Evolutionary conservation across 108 stramenopile species (phyloP).

Genomic region (Skeletonema grethae): DNA sequence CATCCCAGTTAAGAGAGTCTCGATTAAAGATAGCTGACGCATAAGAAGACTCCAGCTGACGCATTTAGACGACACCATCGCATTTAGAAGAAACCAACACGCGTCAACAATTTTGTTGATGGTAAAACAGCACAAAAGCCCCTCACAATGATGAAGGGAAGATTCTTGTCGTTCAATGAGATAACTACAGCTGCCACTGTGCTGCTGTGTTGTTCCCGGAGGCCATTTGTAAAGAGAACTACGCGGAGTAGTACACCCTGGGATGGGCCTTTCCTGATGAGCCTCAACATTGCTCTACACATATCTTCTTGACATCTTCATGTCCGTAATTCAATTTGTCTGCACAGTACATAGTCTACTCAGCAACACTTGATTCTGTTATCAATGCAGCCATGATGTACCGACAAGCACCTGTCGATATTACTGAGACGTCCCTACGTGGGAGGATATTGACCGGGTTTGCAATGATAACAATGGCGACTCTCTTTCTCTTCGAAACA

Average conservation of each 20-base stretch:
- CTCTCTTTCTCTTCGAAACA: slow-evolving; percentile 87
- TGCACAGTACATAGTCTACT: neutral
- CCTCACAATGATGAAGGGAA: neutral
- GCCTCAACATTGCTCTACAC: neutral
- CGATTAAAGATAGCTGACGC: neutral
- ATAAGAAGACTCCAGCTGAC: too few species aligned
- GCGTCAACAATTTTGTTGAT: slow-evolving; percentile 1
- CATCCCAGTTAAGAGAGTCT: neutral
- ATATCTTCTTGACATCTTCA: neutral
- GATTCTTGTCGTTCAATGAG: neutral
- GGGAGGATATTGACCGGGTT: slow-evolving; percentile 59
- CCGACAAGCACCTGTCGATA: slow-evolving; percentile 72
- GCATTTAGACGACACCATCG: too few species aligned
- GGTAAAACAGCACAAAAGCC: neutral
- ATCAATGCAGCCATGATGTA: slow-evolving; percentile 50
- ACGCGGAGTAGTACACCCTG: neutral
- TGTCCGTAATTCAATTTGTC: neutral
- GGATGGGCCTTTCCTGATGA: neutral
- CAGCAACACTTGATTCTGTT: neutral
- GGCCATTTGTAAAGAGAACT: neutral
- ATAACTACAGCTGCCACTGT: neutral
- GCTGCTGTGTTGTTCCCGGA: neutral
- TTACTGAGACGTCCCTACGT: slow-evolving; percentile 67
- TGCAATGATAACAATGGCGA: slow-evolving; percentile 58
- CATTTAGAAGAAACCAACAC: neutral